phyloP scores from a whole-genome alignment of 805 yeast genomes.

The Kurtzmaniella fragi region DNA sequence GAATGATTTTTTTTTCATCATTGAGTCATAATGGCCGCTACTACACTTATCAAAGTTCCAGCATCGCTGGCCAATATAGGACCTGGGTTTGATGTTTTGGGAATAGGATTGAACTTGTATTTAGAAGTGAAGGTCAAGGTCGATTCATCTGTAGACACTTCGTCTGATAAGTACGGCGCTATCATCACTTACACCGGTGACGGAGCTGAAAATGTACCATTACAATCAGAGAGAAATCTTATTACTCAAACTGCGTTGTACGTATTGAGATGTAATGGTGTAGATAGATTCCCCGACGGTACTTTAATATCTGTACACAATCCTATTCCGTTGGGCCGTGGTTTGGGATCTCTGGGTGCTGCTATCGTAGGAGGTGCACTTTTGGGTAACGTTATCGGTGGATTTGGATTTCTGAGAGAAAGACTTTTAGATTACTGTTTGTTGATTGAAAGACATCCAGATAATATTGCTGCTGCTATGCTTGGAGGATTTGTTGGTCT shows the following conservation, averaged over 20 bases:
- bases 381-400: conserved; percentile 81
- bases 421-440: conserved; percentile 91
- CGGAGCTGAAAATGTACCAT: conserved; percentile 78
- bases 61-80: conserved; percentile 98
- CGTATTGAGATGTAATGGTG: conserved; percentile 78
- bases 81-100: conserved; percentile 96
- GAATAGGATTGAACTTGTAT: conserved; percentile 77
- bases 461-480: conserved; percentile 97
- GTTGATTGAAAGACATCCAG: conserved; percentile 98
- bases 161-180: conserved; percentile 64
- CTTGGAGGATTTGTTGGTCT: conserved; percentile 99
- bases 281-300: conserved; percentile 75
- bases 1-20: too few species aligned
- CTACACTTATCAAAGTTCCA: conserved; percentile 71
- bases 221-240: conserved; percentile 70
- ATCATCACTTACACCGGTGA: conserved; percentile 68
- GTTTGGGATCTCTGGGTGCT: conserved; percentile 95
- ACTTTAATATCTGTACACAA: conserved; percentile 76
- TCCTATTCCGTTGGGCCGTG: conserved; percentile 95
- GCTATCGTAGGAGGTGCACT: conserved; percentile 97
- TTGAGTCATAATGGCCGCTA: conserved; percentile 32
- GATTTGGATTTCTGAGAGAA: conserved; percentile 64
- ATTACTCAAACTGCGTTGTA: conserved; percentile 92
- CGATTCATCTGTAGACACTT: conserved; percentile 47
- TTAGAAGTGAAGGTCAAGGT: conserved; percentile 65